A percentile compares a stretch with the other conserved stretches of the same genome.
phyloP scores from a whole-genome alignment of 1,284 basidiomycete genomes.

The Leccinum subatratum region DNA sequence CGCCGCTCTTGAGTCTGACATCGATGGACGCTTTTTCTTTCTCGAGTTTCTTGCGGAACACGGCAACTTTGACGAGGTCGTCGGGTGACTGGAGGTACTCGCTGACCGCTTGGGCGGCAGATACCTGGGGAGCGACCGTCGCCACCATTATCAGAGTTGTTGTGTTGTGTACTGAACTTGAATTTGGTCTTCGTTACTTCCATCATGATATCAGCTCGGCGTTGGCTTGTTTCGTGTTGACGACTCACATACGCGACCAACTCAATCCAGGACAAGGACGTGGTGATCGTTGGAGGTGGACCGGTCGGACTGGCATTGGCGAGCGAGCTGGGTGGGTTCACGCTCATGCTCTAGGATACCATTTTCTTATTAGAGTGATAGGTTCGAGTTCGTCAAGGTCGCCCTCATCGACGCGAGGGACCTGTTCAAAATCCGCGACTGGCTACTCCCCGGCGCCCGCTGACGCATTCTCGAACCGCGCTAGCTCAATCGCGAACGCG shows the following conservation, averaged over 20 bases:
- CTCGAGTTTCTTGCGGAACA: conserved; percentile 90
- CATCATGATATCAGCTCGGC: neutral
- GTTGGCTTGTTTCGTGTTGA: neutral
- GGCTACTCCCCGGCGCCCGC: conserved; percentile 53
- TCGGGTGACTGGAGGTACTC: conserved; percentile 90
- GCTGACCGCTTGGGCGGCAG: conserved; percentile 76
- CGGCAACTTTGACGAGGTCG: conserved; percentile 85
- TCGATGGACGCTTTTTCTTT: conserved; percentile 98
- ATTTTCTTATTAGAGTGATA: conserved; percentile 28
- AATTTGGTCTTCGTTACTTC: neutral
- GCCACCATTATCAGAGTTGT: conserved; percentile 17
- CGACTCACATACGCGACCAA: conserved; percentile 19
- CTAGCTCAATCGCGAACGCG: conserved; percentile 82
- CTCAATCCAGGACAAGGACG: conserved; percentile 58
- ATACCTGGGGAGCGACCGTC: conserved; percentile 54
- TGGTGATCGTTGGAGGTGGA: conserved; percentile 93
- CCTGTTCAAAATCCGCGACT: conserved; percentile 62
- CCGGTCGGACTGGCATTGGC: conserved; percentile 89
- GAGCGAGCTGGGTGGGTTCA: conserved; percentile 69
- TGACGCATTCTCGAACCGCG: conserved; percentile 77
- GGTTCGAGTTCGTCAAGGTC: conserved; percentile 60
- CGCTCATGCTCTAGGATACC: neutral
- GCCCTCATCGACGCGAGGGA: conserved; percentile 79
- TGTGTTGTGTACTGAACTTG: neutral
- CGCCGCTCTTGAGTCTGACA: conserved; percentile 84